A percentile compares a stretch with the other conserved stretches of the same genome.
These are phyloP conservation scores for Chenopodium formosanum DNA, from an alignment of 148 eudicot species.

Conservation along the genomic window DNA sequence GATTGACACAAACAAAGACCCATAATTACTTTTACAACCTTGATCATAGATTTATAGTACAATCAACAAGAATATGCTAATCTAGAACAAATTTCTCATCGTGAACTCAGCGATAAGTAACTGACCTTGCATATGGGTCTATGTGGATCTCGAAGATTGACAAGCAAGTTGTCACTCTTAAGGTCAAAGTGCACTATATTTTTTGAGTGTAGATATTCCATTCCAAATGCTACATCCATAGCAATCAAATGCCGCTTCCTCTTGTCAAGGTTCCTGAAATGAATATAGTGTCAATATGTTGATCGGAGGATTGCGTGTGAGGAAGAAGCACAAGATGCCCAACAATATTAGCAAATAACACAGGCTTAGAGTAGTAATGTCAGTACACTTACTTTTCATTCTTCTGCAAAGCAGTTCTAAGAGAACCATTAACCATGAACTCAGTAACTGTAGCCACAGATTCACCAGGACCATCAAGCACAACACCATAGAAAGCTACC, in stretches of 20 bases:
- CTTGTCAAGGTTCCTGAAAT: slow-evolving; percentile 73
- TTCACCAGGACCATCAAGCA: slow-evolving; percentile 91
- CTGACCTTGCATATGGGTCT: slow-evolving; percentile 96
- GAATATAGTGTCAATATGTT: not conserved
- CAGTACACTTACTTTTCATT: slow-evolving; percentile 58
- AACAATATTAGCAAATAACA: not conserved
- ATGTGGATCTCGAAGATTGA: slow-evolving; percentile 95
- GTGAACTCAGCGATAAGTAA: slow-evolving; percentile 8
- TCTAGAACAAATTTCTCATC: not conserved
- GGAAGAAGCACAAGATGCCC: not conserved
- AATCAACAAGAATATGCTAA: slow-evolving; percentile 3
- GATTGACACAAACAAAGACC: slow-evolving; percentile 6
- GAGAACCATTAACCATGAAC: slow-evolving; percentile 95
- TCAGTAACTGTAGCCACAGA: slow-evolving; percentile 98
- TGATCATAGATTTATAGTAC: not conserved
- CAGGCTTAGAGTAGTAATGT: not conserved
- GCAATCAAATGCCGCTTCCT: slow-evolving; percentile 85
- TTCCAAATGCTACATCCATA: slow-evolving; percentile 97
- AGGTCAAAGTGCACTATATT: slow-evolving; percentile 96
- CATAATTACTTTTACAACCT: not conserved
- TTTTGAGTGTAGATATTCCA: slow-evolving; percentile 94
- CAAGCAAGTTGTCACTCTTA: slow-evolving; percentile 95
- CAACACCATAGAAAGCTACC: slow-evolving; percentile 95
- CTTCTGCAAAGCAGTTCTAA: slow-evolving; percentile 84
- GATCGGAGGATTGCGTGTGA: not conserved